Evolutionary conservation across 768 basidiomycete species (phyloP).

Genomic region (Rhodotorula babjevae): DNA sequence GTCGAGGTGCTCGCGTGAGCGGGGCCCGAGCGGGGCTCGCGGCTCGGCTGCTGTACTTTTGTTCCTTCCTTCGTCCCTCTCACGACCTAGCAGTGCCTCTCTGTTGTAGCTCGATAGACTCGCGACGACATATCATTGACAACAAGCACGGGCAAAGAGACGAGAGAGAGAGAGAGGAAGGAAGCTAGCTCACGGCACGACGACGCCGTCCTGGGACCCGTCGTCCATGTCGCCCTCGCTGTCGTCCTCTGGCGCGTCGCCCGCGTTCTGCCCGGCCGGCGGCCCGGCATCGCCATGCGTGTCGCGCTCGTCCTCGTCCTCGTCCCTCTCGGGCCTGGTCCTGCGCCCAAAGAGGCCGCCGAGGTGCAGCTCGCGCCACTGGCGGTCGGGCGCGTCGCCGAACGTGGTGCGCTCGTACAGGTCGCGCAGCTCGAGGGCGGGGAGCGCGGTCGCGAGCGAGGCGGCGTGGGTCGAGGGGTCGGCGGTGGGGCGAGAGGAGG

Average conservation of each 20-base stretch:
- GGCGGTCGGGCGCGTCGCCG: slow-evolving; percentile 20
- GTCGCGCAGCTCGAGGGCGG: slow-evolving; percentile 19
- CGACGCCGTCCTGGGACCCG: background rate
- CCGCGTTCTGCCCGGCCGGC: slow-evolving; percentile 37
- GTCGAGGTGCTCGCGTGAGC: background rate
- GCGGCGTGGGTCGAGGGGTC: slow-evolving; percentile 16
- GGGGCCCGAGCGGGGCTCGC: background rate
- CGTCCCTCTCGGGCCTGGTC: slow-evolving; percentile 2
- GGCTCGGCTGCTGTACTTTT: no score
- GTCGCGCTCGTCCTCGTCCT: slow-evolving; percentile 19
- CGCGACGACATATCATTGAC: background rate
- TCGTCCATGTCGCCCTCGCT: background rate
- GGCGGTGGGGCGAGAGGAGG: background rate
- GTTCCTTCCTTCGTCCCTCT: no score
- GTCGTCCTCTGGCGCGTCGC: slow-evolving; percentile 9
- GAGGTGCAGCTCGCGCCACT: slow-evolving; percentile 22
- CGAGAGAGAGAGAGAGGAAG: background rate
- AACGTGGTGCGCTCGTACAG: slow-evolving; percentile 25
- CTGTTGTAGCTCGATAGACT: no score
- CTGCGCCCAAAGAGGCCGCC: slow-evolving; percentile 16
- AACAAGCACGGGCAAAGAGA: background rate
- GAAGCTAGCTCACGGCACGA: background rate
- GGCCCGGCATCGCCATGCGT: slow-evolving; percentile 30
- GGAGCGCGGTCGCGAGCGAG: slow-evolving; percentile 27
- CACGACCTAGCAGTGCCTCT: no score